These are phyloP conservation scores for Scedosporium boydii DNA, from an alignment of 2,329 filamentous ascomycete genomes.

Conservation along the genomic window DNA sequence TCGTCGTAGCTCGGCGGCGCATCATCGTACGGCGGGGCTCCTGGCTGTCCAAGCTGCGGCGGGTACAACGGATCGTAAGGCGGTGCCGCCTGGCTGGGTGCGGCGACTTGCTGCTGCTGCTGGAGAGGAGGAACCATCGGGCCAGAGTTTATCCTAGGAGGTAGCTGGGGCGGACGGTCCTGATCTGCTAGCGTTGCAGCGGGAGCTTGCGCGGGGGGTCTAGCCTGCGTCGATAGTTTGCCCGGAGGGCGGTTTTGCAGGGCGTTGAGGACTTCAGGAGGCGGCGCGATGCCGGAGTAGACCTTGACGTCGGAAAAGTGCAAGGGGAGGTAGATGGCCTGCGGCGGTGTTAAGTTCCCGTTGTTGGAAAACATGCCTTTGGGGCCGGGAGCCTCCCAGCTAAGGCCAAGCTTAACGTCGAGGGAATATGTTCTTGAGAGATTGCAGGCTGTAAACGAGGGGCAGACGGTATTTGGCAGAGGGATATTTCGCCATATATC, in stretches of 20 bases:
- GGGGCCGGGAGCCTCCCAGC: constrained; percentile 47
- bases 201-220: constrained; percentile 8
- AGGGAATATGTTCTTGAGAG: constrained; percentile 73
- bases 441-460: constrained; percentile 84
- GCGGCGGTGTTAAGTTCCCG: constrained; percentile 26
- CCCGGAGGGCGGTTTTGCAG: constrained; percentile 30
- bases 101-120: constrained; percentile 12
- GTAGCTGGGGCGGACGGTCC: constrained; percentile 23
- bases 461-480: constrained; percentile 78
- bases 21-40: constrained; percentile 49
- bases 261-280: constrained; percentile 63
- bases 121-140: constrained; percentile 8
- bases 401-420: constrained; percentile 70
- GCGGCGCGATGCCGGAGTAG: constrained; percentile 80
- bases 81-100: constrained; percentile 17
- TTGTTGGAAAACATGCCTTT: neutral
- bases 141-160: constrained; percentile 16
- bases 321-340: constrained; percentile 70
- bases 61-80: constrained; percentile 45
- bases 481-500: constrained; percentile 62
- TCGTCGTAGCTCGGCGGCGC: constrained; percentile 95
- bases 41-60: constrained; percentile 41
- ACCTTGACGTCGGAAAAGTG: constrained; percentile 66
- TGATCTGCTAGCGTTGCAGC: neutral
- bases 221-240: constrained; percentile 17